These are phyloP conservation scores for Penicillium sumatraense DNA, from an alignment of 2,329 filamentous ascomycete genomes.

Conservation along the genomic window DNA sequence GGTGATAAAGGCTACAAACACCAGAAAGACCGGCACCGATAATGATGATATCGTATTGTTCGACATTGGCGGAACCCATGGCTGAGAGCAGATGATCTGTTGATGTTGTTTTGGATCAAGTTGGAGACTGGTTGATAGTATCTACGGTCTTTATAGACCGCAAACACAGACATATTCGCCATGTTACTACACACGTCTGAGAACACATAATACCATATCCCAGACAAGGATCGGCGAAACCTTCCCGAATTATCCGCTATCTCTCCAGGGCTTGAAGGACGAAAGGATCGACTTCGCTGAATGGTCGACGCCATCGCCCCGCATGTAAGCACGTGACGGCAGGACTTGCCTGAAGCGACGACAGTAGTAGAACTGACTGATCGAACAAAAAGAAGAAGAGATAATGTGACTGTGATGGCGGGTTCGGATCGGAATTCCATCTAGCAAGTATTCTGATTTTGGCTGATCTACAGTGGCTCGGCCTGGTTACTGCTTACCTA, in stretches of 20 bases:
- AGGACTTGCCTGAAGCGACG: conserved; percentile 6
- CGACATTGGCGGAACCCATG: conserved; percentile 14
- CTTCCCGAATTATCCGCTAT: conserved; percentile 1
- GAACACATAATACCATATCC: too few relatives aligned
- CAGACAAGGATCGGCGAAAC: conserved; percentile 10
- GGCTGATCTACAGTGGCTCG: too few relatives aligned
- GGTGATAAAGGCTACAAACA: conserved; percentile 28
- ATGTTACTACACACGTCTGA: background rate
- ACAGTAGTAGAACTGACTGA: background rate
- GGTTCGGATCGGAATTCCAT: too few relatives aligned
- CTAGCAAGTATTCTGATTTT: too few relatives aligned
- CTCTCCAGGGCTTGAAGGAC: too few relatives aligned
- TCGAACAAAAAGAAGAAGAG: too few relatives aligned
- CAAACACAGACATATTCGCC: background rate
- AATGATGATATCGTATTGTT: conserved; percentile 47
- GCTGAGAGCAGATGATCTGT: background rate
- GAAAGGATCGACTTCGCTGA: background rate
- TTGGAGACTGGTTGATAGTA: background rate
- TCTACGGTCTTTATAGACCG: conserved; percentile 12
- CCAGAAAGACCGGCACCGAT: conserved; percentile 53
- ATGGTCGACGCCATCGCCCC: background rate
- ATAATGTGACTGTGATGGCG: too few relatives aligned
- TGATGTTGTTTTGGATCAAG: background rate
- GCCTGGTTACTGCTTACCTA: too few relatives aligned
- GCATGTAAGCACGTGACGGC: conserved; percentile 8